A percentile compares a stretch with the other conserved stretches of the same genome.
Conservation (phyloP, 1,139 yeast genomes). For the Pichia sp. region DNA sequence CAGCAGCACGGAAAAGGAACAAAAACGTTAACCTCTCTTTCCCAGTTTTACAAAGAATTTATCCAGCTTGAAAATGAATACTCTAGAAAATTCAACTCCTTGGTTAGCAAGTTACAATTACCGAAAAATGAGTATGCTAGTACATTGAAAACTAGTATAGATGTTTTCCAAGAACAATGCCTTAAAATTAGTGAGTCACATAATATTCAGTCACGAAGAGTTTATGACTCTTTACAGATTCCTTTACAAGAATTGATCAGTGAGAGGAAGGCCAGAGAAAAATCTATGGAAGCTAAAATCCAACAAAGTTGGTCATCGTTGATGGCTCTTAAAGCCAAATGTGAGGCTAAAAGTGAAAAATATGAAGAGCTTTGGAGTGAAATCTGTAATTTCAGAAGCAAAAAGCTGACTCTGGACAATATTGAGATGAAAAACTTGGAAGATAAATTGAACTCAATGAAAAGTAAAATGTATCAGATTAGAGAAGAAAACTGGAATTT, state of each 20-base stretch:
- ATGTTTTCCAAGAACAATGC: conserved; percentile 51
- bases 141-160: conserved; percentile 51
- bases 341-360: conserved; percentile 39
- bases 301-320: conserved; percentile 38
- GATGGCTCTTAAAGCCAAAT: conserved; percentile 31
- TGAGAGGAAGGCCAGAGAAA: conserved; percentile 38
- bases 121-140: conserved; percentile 58
- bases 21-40: conserved; percentile 37
- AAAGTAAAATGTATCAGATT: conserved; percentile 39
- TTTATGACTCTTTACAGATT: conserved; percentile 32
- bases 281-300: conserved; percentile 39
- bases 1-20: conserved; percentile 40
- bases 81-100: conserved; percentile 41
- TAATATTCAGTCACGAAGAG: conserved; percentile 36
- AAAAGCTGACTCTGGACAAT: conserved; percentile 70
- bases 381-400: conserved; percentile 52
- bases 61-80: conserved; percentile 69
- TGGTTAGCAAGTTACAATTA: conserved; percentile 40
- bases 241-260: conserved; percentile 38
- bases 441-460: conserved; percentile 51
- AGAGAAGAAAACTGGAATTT: conserved; percentile 55
- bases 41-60: conserved; percentile 42
- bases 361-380: conserved; percentile 55
- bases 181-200: conserved; percentile 43
- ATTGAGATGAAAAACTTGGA: conserved; percentile 66